phyloP scores from a whole-genome alignment of 345 rosid species.

The Trapa bicornis region DNA sequence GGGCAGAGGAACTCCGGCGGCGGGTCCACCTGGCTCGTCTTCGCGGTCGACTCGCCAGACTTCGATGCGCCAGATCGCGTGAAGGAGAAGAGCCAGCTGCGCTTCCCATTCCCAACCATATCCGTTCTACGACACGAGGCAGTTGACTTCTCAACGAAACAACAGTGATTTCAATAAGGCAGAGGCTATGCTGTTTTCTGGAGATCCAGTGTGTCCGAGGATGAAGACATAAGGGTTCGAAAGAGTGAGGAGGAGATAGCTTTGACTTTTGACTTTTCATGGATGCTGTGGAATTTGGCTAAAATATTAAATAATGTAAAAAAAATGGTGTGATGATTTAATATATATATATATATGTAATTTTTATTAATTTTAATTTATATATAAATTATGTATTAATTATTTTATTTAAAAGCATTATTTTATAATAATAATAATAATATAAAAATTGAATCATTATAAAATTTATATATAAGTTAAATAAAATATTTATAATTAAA shows the following conservation, averaged over 20 bases:
- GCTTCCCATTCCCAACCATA: slow-evolving; percentile 10
- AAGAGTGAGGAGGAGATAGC: background rate
- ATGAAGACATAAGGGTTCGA: background rate
- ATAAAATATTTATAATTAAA: no score
- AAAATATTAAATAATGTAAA: background rate
- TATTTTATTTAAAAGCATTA: no score
- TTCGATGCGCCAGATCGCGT: slow-evolving; percentile 1
- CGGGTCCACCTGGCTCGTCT: background rate
- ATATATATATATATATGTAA: no score
- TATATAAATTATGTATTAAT: no score
- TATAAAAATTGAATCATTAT: no score
- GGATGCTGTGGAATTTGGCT: background rate
- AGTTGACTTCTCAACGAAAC: no score
- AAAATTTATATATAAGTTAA: no score
- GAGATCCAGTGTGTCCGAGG: background rate
- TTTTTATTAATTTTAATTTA: no score
- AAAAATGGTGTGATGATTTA: no score
- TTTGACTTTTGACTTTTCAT: background rate
- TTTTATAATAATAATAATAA: no score
- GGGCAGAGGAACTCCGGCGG: slow-evolving; percentile 14
- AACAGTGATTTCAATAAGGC: background rate
- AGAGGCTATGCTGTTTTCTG: background rate
- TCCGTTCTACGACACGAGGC: no score
- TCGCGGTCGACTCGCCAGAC: slow-evolving; percentile 1
- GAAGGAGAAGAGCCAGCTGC: slow-evolving; percentile 3